Base-by-base conservation (phyloP, 176 grass and related monocot species). In the Oryza nivara region DNA sequence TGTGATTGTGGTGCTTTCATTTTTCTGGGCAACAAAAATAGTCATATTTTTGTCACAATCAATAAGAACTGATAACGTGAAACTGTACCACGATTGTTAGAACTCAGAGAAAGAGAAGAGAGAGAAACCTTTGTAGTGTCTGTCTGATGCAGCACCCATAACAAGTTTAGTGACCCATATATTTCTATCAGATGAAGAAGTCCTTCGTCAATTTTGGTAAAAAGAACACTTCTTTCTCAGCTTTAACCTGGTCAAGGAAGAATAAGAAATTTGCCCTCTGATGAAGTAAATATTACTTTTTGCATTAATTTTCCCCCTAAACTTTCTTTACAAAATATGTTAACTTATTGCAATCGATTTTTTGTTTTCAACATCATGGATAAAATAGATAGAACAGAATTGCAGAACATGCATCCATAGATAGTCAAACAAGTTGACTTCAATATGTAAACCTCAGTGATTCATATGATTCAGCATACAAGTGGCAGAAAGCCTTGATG, bases 1-100 rank as follows among this genome's bases (percentile, higher is more conserved):
- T 72, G 73, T 54, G 83, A 82, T 58, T 68, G 20, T 17, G 78
- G 75, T 13, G 43, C 77, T 82, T 76, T 77, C 82, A 89, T 85
- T 82, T 89, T 82, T 78, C 83, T 89, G 16, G 19, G 60, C 15
- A 77, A 41, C 1, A 15, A 58, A 22, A 17, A 46, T 13, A 48
- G 11, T 35, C 34, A 41, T 41, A 41, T 41, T 41, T 41, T n/a
- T 15, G 22, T 80, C 4, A 17, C 73, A 34, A 40, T 51, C n/a
- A 75, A 58, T 44, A 41, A 14, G 4, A 47, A 52, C 26, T 9
- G 12, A 56, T 49, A 74, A 75, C n/a, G 20, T 76, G 5, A 68
- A 67, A 43, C 23, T 54, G 20, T 43, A 34, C 8, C 64, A 68
- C 34, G 47, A 32, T 38, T 76, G 44, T 22, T 67, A 51, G 72